phyloP scores from a whole-genome alignment of 352 stramenopile species.

The Pythium chondricola region DNA sequence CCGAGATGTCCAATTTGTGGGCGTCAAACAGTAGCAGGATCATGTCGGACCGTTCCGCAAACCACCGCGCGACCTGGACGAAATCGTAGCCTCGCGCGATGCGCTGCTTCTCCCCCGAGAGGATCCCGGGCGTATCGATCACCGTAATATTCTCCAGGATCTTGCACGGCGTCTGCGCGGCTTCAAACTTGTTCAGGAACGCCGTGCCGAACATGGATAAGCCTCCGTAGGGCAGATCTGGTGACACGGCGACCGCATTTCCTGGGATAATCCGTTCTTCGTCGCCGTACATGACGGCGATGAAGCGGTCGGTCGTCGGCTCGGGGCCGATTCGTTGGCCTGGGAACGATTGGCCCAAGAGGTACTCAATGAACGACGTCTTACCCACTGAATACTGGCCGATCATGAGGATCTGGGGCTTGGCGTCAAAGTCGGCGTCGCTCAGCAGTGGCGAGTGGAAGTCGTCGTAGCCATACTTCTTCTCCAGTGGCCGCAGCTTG shows the following conservation, averaged over 20 bases:
- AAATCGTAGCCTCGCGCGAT: constrained; percentile 97
- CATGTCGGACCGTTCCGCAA: constrained; percentile 95
- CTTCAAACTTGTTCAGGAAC: constrained; percentile 98
- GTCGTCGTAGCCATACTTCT: constrained; percentile 90
- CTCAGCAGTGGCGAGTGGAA: constrained; percentile 92
- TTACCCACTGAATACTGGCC: constrained; percentile 98
- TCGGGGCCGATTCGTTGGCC: constrained; percentile 96
- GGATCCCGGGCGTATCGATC: constrained; percentile 97
- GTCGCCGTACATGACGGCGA: constrained; percentile 96
- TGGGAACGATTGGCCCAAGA: constrained; percentile 95
- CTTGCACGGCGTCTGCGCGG: constrained; percentile 89
- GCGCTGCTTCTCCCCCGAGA: constrained; percentile 98
- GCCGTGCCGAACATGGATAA: constrained; percentile 96
- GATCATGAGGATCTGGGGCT: constrained; percentile 97
- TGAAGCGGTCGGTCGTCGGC: constrained; percentile 97
- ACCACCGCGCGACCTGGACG: constrained; percentile 86
- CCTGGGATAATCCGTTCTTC: constrained; percentile 96
- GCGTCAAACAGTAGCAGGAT: constrained; percentile 99
- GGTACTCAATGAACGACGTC: constrained; percentile 96
- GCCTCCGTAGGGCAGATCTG: constrained; percentile 91
- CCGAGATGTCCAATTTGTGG: constrained; percentile 99
- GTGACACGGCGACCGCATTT: constrained; percentile 94
- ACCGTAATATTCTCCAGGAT: constrained; percentile 95
- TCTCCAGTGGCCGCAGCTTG: constrained; percentile 83
- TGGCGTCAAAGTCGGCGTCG: constrained; percentile 96